Evolutionary conservation across 1,284 basidiomycete species (phyloP).

Genomic region (Tylopilus sp.): DNA sequence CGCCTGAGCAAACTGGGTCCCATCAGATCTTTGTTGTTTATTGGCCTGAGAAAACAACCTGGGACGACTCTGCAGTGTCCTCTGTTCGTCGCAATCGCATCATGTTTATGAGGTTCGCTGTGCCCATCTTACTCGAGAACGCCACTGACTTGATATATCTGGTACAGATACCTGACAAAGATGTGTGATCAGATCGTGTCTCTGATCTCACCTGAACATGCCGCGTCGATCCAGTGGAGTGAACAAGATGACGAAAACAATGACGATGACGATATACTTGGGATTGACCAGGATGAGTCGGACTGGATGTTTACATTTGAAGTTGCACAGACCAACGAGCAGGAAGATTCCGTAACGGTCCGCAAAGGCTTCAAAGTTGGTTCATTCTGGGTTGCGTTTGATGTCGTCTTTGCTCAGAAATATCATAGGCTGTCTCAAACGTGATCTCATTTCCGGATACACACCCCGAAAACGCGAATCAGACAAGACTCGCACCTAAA

Average conservation of each 20-base stretch:
- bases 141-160: neutral
- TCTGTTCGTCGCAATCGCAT: constrained; percentile 63
- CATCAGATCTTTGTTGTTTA: constrained; percentile 60
- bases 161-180: constrained; percentile 64
- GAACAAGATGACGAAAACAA: constrained; percentile 47
- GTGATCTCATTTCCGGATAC: constrained; percentile 21
- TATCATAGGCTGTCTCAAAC: constrained; percentile 25
- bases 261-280: constrained; percentile 32
- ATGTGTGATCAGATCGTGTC: constrained; percentile 63
- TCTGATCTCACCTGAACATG: constrained; percentile 59
- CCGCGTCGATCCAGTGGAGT: constrained; percentile 55
- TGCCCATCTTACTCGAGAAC: neutral
- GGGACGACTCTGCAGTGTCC: constrained; percentile 61
- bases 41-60: constrained; percentile 72
- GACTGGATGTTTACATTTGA: constrained; percentile 66
- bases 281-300: constrained; percentile 50
- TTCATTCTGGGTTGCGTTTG: neutral
- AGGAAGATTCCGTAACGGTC: constrained; percentile 61
- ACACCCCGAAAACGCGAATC: constrained; percentile 14
- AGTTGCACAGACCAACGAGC: constrained; percentile 66
- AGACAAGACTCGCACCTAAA: constrained; percentile 19
- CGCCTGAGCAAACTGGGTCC: constrained; percentile 11
- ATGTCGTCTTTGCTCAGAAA: neutral
- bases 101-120: constrained; percentile 69
- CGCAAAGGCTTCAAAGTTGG: constrained; percentile 56